Evolutionary conservation across 352 stramenopile genomes (phyloP).

Genomic region (Peronospora destructor): DNA sequence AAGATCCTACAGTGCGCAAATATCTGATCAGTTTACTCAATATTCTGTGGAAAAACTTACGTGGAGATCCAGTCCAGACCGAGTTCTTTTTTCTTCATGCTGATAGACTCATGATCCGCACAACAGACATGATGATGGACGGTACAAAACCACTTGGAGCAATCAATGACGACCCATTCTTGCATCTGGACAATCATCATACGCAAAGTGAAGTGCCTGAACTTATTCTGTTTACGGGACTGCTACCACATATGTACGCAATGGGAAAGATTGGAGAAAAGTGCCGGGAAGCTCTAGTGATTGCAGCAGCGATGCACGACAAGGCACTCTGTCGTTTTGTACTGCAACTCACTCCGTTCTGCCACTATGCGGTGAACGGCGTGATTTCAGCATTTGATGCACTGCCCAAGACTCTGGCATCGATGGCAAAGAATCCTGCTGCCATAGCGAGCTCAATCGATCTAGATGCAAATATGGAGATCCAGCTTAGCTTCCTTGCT

Average conservation of each 20-base stretch:
- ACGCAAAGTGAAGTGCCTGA: conserved; percentile 56
- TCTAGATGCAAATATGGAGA: conserved; percentile 32
- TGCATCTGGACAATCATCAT: conserved; percentile 33
- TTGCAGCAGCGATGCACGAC: conserved; percentile 70
- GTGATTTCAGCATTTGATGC: conserved; percentile 78
- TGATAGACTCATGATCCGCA: conserved; percentile 47
- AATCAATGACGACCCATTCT: conserved; percentile 25
- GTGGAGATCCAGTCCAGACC: conserved; percentile 74
- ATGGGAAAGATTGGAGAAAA: conserved; percentile 74
- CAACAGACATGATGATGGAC: conserved; percentile 25
- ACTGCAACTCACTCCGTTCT: conserved; percentile 82
- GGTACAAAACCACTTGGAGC: conserved; percentile 6
- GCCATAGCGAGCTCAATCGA: conserved; percentile 17
- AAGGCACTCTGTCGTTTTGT: conserved; percentile 74
- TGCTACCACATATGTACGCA: conserved; percentile 83
- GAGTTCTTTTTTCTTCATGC: conserved; percentile 84
- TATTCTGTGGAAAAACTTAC: conserved; percentile 82
- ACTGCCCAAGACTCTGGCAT: conserved; percentile 59
- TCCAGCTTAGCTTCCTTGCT: conserved; percentile 51
- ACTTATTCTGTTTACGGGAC: conserved; percentile 73
- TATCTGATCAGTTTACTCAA: conserved; percentile 79
- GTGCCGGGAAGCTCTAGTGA: conserved; percentile 76
- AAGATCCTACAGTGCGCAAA: conserved; percentile 78
- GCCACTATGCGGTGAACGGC: conserved; percentile 80
- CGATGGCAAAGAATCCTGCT: conserved; percentile 16